phyloP scores from a whole-genome alignment of 371 early-diverging fungal species.

The Apophysomyces ossiformis region DNA sequence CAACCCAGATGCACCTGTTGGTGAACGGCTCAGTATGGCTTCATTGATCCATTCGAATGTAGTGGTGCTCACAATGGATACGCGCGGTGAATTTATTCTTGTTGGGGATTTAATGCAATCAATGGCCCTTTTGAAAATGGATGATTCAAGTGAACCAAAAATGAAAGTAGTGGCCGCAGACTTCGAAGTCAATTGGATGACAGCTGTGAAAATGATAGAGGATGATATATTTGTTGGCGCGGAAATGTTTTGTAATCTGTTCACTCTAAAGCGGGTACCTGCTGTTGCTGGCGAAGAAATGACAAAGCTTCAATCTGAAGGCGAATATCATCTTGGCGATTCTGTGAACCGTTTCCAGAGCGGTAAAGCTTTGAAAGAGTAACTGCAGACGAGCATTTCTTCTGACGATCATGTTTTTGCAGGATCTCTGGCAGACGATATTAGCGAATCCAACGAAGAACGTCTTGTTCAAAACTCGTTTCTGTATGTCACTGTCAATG shows the following conservation, averaged over 20 bases:
- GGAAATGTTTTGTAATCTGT: conserved; percentile 66
- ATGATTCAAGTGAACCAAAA: conserved; percentile 34
- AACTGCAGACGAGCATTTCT: too few species aligned
- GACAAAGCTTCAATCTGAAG: conserved; percentile 59
- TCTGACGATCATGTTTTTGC: neutral
- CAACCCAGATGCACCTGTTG: conserved; percentile 28
- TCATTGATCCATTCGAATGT: conserved; percentile 61
- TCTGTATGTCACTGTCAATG: conserved; percentile 79
- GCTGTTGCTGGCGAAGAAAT: conserved; percentile 44
- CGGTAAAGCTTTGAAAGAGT: conserved; percentile 41
- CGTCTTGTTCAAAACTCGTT: conserved; percentile 36
- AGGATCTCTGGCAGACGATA: conserved; percentile 63
- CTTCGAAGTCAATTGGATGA: conserved; percentile 69
- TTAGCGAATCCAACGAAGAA: conserved; percentile 28
- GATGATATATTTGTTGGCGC: conserved; percentile 68
- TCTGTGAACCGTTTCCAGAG: conserved; percentile 74
- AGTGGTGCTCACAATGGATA: conserved; percentile 60
- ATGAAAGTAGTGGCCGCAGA: conserved; percentile 70
- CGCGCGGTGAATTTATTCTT: conserved; percentile 69
- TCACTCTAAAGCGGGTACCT: conserved; percentile 54
- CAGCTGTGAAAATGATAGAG: conserved; percentile 64
- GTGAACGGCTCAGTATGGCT: conserved; percentile 30
- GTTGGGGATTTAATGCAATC: conserved; percentile 93
- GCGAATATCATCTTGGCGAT: conserved; percentile 84
- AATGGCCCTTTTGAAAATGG: conserved; percentile 61